Base-by-base conservation (phyloP, 768 basidiomycete genomes). In the Galerina sulciceps region DNA sequence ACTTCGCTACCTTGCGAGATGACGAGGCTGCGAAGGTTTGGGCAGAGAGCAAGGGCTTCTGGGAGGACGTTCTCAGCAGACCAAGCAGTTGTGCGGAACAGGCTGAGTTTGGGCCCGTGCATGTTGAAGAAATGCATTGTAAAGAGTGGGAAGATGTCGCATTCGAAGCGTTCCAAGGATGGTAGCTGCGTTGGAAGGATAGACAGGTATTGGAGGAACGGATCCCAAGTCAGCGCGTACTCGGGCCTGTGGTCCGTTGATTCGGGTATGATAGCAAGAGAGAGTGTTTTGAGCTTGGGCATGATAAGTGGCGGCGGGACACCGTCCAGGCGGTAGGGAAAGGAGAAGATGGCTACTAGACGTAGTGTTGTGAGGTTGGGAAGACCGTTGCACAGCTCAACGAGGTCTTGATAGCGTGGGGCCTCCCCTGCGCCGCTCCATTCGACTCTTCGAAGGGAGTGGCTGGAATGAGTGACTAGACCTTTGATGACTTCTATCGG, bases 391-490 rank as follows among this genome's bases (percentile, higher is more conserved):
- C 76, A 72, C n/a, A 82, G 58, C 38, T 64, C 53, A 42, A 75
- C 71, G 17, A 82, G 56, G 60, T 81, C 78, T 18, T 65, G 54
- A 65, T 76, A 80, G 0, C 71, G 69, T 0, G 80, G 81, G 34
- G 75, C 68, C 60, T 82, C 81, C 9, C 77, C 76, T 0, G 70
- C 66, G 18, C 76, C 73, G 8, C 69, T 75, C 79, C 81, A 82
- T 59, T 81, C 81, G 1, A 81, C 49, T 23, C 81, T 73, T 43
- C 71, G 73, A 11, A 82, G 69, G n/a, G 75, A 73, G 26, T 62
- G 59, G 2, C 71, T 65, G 26, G 74, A 76, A 10, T 73, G 65
- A 1, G 54, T 47, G 10, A 74, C 63, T 20, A 81, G 64, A 0
- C 73, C 72, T 36, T 67, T 64, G 14, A 79, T 65, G 18, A 81